Evolutionary conservation across 2,329 filamentous ascomycete genomes (phyloP), one percentile per base, ranked within the genome.

Genomic region (Ascochyta koolunga): DNA sequence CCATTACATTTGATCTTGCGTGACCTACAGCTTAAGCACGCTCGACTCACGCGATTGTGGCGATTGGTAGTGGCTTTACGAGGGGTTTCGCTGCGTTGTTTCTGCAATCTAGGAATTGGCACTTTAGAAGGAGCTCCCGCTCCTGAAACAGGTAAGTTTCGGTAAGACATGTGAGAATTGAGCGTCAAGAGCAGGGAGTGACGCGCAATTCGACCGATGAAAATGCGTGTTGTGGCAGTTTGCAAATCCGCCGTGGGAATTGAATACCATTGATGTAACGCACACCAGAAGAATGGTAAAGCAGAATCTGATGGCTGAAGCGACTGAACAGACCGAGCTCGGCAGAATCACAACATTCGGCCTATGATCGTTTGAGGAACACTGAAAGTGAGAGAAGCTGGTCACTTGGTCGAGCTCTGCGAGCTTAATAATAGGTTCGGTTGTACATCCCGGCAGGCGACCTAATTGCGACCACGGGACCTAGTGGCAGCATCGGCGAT

Each of bases 1-100:
- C 74, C 74, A 59, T 71, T 70, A 59, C 74, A 77, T 39, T 72
- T 75, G 55, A 74, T 69, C 50, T 77, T 77, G 19, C 73, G 63
- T 15, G 63, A 54, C 9, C 73, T 66, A 54, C 74, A 77, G 27
- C 57, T 66, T 31, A 69, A 54, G 47, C 74, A 77, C 5, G 74
- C 74, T 22, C 66, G 59, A 22, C 52, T 53, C 5, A 69, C 68
- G 36, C 70, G 56, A 40, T 61, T 50, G 22, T 48, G 65, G 44
- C 59, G 62, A 27, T 27, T 54, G 10, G 47, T 43, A 10, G 27
- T 27, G n/a, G 52, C 21, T 22, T 56, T 58, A 9, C 57, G 55
- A 13, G 57, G 54, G 27, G 60, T 53, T 10, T 67, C 61, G 21
- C 41, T 32, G n/a, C 58, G 62, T 38, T 58, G 59, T 11, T 62